A percentile compares a stretch with the other conserved stretches of the same genome.
Evolutionary conservation across 2,329 filamentous ascomycete genomes (phyloP).

Genomic region (Penicillium sp.): DNA sequence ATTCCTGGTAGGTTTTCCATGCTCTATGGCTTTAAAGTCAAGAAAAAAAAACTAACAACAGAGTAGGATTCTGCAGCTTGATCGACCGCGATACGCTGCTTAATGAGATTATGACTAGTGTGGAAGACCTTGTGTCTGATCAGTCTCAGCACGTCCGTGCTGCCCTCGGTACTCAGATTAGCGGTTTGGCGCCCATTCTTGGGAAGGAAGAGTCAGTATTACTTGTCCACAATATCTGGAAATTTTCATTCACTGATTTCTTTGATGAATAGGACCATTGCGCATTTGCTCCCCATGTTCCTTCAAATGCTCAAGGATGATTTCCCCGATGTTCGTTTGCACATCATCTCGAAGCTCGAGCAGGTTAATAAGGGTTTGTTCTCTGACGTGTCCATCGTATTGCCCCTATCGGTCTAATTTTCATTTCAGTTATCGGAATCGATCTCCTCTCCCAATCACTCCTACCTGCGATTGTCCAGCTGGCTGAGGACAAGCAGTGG

Average conservation of each 20-base stretch:
- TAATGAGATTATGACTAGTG: slow-evolving; percentile 93
- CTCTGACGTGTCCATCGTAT: background rate
- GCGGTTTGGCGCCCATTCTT: slow-evolving; percentile 91
- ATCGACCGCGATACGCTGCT: slow-evolving; percentile 86
- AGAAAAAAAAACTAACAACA: slow-evolving; percentile 26
- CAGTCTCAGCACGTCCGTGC: slow-evolving; percentile 95
- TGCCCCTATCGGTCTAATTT: background rate
- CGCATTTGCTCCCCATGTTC: slow-evolving; percentile 97
- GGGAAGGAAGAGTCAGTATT: slow-evolving; percentile 88
- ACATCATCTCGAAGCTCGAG: slow-evolving; percentile 99
- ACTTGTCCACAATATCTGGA: background rate
- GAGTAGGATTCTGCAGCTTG: slow-evolving; percentile 81
- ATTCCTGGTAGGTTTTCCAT: slow-evolving; percentile 68
- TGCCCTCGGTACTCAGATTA: slow-evolving; percentile 94
- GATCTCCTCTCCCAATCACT: slow-evolving; percentile 95
- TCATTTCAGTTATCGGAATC: slow-evolving; percentile 82
- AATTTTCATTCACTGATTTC: slow-evolving; percentile 25
- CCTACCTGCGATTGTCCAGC: slow-evolving; percentile 92
- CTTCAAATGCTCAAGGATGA: slow-evolving; percentile 99
- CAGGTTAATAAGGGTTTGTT: slow-evolving; percentile 85
- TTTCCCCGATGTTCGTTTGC: slow-evolving; percentile 94
- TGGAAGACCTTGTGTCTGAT: slow-evolving; percentile 95
- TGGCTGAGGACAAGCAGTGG: slow-evolving; percentile 99
- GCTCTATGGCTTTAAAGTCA: background rate
- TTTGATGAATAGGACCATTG: slow-evolving; percentile 71